Evolutionary conservation across 2,329 filamentous ascomycete species (phyloP).

Genomic region (Cyphellophora attinorum): DNA sequence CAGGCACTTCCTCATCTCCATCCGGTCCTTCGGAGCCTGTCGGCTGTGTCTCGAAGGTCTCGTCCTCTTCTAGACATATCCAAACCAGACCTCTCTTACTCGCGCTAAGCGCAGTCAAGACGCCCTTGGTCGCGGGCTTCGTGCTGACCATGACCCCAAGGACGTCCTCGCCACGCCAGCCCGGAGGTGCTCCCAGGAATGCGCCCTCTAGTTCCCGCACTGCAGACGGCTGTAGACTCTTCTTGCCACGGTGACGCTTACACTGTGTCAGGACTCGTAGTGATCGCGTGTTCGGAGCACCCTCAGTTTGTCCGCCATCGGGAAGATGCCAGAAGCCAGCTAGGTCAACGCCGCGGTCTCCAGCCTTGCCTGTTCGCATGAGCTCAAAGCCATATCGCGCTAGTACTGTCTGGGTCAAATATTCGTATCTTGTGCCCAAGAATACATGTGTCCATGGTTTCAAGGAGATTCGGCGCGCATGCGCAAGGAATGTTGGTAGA

Average conservation of each 20-base stretch:
- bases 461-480: constrained; percentile 29
- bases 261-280: constrained; percentile 37
- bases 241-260: constrained; percentile 30
- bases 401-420: constrained; percentile 30
- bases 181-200: constrained; percentile 61
- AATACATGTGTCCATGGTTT: constrained; percentile 29
- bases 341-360: constrained; percentile 38
- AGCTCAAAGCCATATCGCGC: constrained; percentile 30
- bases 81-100: constrained; percentile 64
- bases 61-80: constrained; percentile 31
- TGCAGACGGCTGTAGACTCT: constrained; percentile 33
- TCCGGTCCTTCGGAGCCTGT: not conserved
- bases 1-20: not conserved
- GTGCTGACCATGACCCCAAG: constrained; percentile 64
- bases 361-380: constrained; percentile 33
- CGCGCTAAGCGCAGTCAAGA: constrained; percentile 60
- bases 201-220: constrained; percentile 51
- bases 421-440: constrained; percentile 38
- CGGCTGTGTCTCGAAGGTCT: not conserved
- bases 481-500: constrained; percentile 29
- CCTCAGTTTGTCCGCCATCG: not conserved
- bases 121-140: constrained; percentile 64
- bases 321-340: constrained; percentile 36
- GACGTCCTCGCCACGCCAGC: constrained; percentile 57
- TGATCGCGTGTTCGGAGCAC: constrained; percentile 18